These are phyloP conservation scores for Amaranthus tricolor DNA, from an alignment of 179 eudicot species.

Conservation along the genomic window DNA sequence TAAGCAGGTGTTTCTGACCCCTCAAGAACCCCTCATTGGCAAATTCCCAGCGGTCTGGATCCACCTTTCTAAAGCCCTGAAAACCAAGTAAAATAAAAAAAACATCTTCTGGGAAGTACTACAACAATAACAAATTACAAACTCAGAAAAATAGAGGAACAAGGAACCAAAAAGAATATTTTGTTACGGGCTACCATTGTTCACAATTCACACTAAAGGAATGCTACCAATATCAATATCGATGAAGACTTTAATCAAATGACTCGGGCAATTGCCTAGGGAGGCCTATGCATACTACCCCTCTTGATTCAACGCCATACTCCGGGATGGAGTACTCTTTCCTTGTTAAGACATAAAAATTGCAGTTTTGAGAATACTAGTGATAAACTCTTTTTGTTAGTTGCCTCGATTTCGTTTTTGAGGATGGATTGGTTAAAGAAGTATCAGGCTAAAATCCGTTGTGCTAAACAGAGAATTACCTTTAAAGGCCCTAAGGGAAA, in stretches of 20 bases:
- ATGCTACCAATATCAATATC: no score
- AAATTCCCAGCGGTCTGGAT: slow-evolving; percentile 88
- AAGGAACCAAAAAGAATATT: not conserved
- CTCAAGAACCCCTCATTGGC: slow-evolving; percentile 35
- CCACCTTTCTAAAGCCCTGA: slow-evolving; percentile 85
- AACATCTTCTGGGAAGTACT: not conserved
- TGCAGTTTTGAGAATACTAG: no score
- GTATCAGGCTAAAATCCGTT: no score
- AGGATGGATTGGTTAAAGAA: no score
- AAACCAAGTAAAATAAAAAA: slow-evolving; percentile 18
- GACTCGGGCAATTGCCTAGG: not conserved
- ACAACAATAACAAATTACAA: not conserved
- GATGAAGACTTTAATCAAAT: not conserved
- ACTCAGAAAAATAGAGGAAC: not conserved
- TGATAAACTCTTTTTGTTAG: no score
- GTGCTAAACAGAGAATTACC: no score
- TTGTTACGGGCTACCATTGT: not conserved
- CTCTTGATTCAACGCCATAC: no score
- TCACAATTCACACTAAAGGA: no score
- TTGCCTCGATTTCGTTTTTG: no score
- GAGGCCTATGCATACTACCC: not conserved
- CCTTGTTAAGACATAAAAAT: no score
- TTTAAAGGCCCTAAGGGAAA: no score
- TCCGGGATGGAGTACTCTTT: no score
- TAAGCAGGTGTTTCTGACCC: slow-evolving; percentile 72